Evolutionary conservation across 2,329 filamentous ascomycete genomes (phyloP).

Genomic region (Apiospora hydei): DNA sequence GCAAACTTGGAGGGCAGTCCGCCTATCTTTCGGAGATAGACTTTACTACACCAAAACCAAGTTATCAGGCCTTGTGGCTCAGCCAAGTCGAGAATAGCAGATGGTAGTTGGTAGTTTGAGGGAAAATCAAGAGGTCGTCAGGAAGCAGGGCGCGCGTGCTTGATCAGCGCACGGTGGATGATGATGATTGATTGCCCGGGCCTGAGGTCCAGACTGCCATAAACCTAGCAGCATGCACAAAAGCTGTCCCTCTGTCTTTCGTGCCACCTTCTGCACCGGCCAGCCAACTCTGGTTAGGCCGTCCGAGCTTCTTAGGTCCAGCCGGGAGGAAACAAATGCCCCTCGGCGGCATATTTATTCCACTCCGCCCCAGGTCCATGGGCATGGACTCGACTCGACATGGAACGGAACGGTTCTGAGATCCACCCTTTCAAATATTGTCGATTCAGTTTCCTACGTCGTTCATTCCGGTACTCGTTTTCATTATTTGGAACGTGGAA

Average conservation of each 20-base stretch:
- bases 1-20: not conserved
- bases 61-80: not conserved
- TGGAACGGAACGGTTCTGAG: not conserved
- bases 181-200: constrained; percentile 17
- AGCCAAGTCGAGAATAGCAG: not conserved
- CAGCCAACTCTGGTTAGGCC: not conserved
- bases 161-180: constrained; percentile 18
- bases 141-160: constrained; percentile 13
- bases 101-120: not conserved
- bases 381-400: not conserved
- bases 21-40: not conserved
- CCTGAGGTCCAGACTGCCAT: not conserved
- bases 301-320: not conserved
- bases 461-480: not conserved
- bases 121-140: not conserved
- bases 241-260: constrained; percentile 4
- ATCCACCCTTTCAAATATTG: not conserved
- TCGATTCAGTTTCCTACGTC: not conserved
- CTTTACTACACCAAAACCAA: not conserved
- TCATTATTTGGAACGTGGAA: not conserved
- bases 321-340: not conserved
- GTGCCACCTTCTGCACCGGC: not conserved
- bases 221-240: not conserved
- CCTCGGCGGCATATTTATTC: constrained; percentile 22
- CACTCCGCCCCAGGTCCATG: constrained; percentile 12